These are phyloP conservation scores for Paralagenidium karlingii DNA, from an alignment of 352 stramenopile genomes.

Conservation along the genomic window DNA sequence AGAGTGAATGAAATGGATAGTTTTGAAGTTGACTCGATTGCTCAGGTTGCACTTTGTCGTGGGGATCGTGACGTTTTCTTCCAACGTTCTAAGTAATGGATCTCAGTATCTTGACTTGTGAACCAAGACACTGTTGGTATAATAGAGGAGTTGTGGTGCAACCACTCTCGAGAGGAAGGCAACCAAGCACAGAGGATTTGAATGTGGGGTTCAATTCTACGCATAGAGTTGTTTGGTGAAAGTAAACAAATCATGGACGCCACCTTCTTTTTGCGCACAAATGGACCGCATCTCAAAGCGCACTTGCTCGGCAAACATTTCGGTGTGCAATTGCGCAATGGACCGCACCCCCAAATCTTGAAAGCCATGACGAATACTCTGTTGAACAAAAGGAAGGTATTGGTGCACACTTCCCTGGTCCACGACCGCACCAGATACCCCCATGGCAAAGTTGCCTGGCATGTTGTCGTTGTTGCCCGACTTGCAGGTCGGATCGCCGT, in stretches of 20 bases:
- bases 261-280: slow-evolving; percentile 95
- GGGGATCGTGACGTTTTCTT: no score
- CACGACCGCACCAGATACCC: slow-evolving; percentile 94
- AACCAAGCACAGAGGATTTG: no score
- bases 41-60: no score
- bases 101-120: no score
- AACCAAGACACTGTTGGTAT: no score
- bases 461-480: slow-evolving; percentile 20
- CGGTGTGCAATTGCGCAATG: slow-evolving; percentile 73
- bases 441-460: slow-evolving; percentile 93
- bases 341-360: slow-evolving; percentile 91
- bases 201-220: no score
- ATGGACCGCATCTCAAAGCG: slow-evolving; percentile 95
- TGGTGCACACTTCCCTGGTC: slow-evolving; percentile 96
- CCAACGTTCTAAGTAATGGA: no score
- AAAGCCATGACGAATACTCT: slow-evolving; percentile 95
- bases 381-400: slow-evolving; percentile 97
- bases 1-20: no score
- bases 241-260: slow-evolving; percentile 95
- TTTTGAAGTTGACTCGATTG: no score
- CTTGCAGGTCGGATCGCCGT: no score
- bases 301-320: slow-evolving; percentile 57
- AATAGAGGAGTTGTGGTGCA: no score
- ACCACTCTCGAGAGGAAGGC: no score
- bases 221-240: slow-evolving; percentile 86